A percentile compares a stretch with the other conserved stretches of the same genome.
These are phyloP conservation scores for Naganishia onofrii DNA, from an alignment of 768 basidiomycete species.

Conservation along the genomic window DNA sequence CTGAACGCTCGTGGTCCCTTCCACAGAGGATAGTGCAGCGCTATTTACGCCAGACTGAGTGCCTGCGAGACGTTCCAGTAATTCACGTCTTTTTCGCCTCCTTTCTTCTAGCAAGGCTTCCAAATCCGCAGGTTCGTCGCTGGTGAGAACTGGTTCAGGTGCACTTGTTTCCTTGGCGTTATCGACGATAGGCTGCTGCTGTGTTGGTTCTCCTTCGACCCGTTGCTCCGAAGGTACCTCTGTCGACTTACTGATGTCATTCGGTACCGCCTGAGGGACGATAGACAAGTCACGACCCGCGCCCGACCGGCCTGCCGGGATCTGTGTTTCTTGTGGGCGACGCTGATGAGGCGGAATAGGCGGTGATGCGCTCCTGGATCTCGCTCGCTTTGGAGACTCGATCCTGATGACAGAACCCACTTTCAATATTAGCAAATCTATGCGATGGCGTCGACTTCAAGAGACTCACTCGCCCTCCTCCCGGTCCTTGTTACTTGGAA, in stretches of 20 bases:
- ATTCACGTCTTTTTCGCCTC: slow-evolving; percentile 45
- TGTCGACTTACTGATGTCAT: slow-evolving; percentile 33
- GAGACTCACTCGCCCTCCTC: slow-evolving; percentile 92
- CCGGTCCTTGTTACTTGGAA: slow-evolving; percentile 56
- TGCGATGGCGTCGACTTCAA: slow-evolving; percentile 33
- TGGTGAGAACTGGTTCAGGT: not conserved
- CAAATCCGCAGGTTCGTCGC: slow-evolving; percentile 26
- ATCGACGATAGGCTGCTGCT: not conserved
- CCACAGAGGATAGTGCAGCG: slow-evolving; percentile 14
- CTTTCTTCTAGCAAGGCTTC: slow-evolving; percentile 47
- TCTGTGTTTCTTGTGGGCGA: not conserved
- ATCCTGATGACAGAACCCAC: slow-evolving; percentile 16
- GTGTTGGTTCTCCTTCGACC: not conserved
- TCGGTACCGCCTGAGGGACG: slow-evolving; percentile 32
- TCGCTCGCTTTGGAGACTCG: slow-evolving; percentile 20
- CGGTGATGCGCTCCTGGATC: slow-evolving; percentile 20
- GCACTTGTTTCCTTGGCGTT: not conserved
- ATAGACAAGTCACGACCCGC: not conserved
- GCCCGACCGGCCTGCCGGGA: not conserved
- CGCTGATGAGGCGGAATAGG: not conserved
- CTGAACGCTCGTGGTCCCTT: slow-evolving; percentile 25
- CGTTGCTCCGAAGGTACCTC: slow-evolving; percentile 16
- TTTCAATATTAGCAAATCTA: slow-evolving; percentile 14
- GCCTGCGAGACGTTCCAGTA: slow-evolving; percentile 48
- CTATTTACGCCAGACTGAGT: slow-evolving; percentile 39